Percentiles rank a stretch among this genome's conserved stretches.
Conservation (phyloP, 2,329 filamentous ascomycete species). For the Colletotrichum melonis region DNA sequence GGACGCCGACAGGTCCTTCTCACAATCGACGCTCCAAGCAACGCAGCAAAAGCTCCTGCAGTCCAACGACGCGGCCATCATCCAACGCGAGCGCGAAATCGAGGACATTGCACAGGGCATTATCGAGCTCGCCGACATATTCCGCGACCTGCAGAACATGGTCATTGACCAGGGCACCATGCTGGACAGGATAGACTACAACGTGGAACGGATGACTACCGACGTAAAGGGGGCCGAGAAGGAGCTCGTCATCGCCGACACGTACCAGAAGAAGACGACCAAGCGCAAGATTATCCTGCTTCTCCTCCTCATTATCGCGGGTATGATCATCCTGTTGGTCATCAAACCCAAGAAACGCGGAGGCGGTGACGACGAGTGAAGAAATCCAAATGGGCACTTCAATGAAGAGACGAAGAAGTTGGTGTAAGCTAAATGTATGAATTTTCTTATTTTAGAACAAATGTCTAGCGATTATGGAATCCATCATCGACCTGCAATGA, state of each 20-base stretch:
- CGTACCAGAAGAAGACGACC: slow-evolving; percentile 87
- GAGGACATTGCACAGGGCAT: slow-evolving; percentile 98
- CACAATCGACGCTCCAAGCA: slow-evolving; percentile 87
- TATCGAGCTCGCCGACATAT: slow-evolving; percentile 95
- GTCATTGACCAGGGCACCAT: slow-evolving; percentile 92
- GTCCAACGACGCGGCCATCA: slow-evolving; percentile 85
- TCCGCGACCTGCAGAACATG: slow-evolving; percentile 96
- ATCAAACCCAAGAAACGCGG: slow-evolving; percentile 77
- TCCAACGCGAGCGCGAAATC: slow-evolving; percentile 94
- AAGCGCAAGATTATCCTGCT: slow-evolving; percentile 95
- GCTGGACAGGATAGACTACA: slow-evolving; percentile 96
- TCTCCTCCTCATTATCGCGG: slow-evolving; percentile 85
- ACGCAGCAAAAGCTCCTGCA: slow-evolving; percentile 76
- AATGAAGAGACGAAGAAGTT: slow-evolving; percentile 19
- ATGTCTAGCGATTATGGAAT: slow-evolving; percentile 29
- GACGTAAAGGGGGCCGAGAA: slow-evolving; percentile 95
- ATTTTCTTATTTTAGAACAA: slow-evolving; percentile 34
- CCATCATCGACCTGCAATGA: not conserved
- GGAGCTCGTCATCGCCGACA: slow-evolving; percentile 87
- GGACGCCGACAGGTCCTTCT: slow-evolving; percentile 91
- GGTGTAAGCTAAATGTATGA: slow-evolving; percentile 41
- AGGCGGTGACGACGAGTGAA: slow-evolving; percentile 41
- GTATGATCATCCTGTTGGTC: slow-evolving; percentile 85
- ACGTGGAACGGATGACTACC: slow-evolving; percentile 93
- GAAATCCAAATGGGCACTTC: not conserved